Evolutionary conservation across 1,284 basidiomycete species (phyloP), one percentile per base, ranked within the genome.

Genomic region (Pulveroboletus sp.): DNA sequence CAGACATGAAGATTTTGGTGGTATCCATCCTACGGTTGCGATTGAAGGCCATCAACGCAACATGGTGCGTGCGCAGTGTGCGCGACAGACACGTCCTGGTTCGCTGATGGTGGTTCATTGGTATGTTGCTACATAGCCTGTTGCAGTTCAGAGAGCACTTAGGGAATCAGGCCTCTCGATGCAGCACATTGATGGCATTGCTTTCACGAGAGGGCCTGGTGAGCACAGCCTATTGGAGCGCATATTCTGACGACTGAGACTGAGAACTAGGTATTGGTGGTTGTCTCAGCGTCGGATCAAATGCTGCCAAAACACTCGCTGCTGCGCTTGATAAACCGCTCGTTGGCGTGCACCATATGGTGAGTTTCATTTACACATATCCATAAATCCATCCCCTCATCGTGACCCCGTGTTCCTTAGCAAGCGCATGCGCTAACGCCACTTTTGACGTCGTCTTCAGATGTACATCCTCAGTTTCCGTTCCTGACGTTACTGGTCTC

Each of bases 281-380:
- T 1, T 95, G 92, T 69, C 79, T 98, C 7, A 82, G 81, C 29
- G 87, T 94, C 6, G 84, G 86, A 46, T 84, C 86, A 5, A 89
- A 88, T 58, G 85, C 92, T 2, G 93, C 93, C 9, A 92, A 91
- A 68, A 84, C 86, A 0, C 76, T 98, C 2, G 92, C 93, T 0
- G 87, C 91, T 0, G 87, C 85, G 0, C 76, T 85, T 9, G 77
- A 81, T 42, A 91, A 93, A 66, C 94, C 94, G 0, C 62, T 96
- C 2, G 83, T 97, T 10, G 94, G 93, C 6, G 90, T 96, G 4
- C 92, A 97, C 73, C 95, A 97, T 68, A 97, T 97, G 95, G 94
- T 92, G 25, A 47, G 78, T 67, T 42, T 26, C 33, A 20, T 52
- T 48, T 15, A 40, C 15, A n/a, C n/a, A 15, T 25, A 3, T 40